Evolutionary conservation across 2,329 filamentous ascomycete species (phyloP).

Genomic region (Trichoderma sp.): DNA sequence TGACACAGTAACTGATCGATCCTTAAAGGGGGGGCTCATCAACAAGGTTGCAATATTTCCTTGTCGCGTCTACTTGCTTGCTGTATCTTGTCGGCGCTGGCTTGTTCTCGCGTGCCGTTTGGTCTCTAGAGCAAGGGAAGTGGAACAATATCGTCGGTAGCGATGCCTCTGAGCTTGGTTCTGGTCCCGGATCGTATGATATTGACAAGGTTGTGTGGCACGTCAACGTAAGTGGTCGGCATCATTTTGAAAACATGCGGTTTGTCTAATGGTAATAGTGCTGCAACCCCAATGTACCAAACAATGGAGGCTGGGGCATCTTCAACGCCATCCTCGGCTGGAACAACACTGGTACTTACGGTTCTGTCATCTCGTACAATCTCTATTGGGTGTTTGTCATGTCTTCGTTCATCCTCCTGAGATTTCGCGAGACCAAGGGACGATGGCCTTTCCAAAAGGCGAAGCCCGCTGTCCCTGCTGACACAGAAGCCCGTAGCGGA

Average conservation of each 20-base stretch:
- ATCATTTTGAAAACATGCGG: background rate
- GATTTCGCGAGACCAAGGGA: slow-evolving; percentile 65
- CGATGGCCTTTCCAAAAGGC: slow-evolving; percentile 52
- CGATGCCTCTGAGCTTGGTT: slow-evolving; percentile 53
- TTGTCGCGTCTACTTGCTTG: slow-evolving; percentile 81
- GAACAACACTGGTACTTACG: slow-evolving; percentile 86
- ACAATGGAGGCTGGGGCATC: slow-evolving; percentile 81
- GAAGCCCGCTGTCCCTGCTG: slow-evolving; percentile 34
- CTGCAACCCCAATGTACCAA: slow-evolving; percentile 73
- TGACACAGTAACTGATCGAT: background rate
- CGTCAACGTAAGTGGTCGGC: slow-evolving; percentile 64
- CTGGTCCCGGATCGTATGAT: slow-evolving; percentile 76
- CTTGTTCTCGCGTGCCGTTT: slow-evolving; percentile 76
- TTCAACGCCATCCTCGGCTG: slow-evolving; percentile 87
- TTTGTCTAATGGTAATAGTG: slow-evolving; percentile 54
- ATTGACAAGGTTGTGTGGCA: slow-evolving; percentile 81
- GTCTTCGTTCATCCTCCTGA: slow-evolving; percentile 66
- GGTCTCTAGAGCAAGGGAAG: slow-evolving; percentile 71
- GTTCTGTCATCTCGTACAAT: slow-evolving; percentile 85
- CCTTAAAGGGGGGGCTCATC: slow-evolving; percentile 47
- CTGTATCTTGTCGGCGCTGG: slow-evolving; percentile 84
- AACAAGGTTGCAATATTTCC: slow-evolving; percentile 67
- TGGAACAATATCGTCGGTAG: slow-evolving; percentile 70
- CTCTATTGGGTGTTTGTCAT: slow-evolving; percentile 83
- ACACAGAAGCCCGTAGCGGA: slow-evolving; percentile 32